A percentile compares a stretch with the other conserved stretches of the same genome.
Evolutionary conservation across 140 eudicot species (phyloP).

Genomic region (Stevia rebaudiana): DNA sequence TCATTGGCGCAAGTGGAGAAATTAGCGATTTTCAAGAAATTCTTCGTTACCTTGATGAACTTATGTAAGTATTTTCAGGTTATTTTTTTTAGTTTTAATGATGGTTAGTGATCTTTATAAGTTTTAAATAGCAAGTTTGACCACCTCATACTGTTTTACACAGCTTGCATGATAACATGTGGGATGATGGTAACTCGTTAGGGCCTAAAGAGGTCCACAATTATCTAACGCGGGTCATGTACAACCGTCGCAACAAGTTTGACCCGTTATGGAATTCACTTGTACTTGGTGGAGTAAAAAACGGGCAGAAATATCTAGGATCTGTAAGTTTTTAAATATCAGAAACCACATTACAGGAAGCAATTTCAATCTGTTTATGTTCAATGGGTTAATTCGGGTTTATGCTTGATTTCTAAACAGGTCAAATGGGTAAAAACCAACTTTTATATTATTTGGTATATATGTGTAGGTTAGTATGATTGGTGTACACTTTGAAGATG

Average conservation of each 20-base stretch:
- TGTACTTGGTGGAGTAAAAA: conserved; percentile 88
- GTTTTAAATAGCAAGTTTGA: neutral
- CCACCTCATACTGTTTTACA: neutral
- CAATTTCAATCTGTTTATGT: too few species aligned
- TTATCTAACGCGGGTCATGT: conserved; percentile 87
- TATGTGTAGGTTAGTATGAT: conserved; percentile 76
- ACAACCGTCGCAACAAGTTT: conserved; percentile 93
- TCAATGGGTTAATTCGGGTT: neutral
- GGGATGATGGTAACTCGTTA: conserved; percentile 95
- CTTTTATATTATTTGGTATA: neutral
- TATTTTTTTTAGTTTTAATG: too few species aligned
- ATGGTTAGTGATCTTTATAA: neutral
- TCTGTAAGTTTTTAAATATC: too few species aligned
- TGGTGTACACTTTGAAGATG: conserved; percentile 78
- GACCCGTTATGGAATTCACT: conserved; percentile 95
- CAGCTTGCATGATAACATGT: conserved; percentile 84
- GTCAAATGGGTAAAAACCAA: neutral
- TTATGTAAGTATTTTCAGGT: conserved; percentile 44
- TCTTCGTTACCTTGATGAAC: conserved; percentile 65
- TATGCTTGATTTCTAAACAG: too few species aligned
- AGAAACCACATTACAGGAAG: too few species aligned
- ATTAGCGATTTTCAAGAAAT: conserved; percentile 95
- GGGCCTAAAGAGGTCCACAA: conserved; percentile 97
- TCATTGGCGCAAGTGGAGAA: conserved; percentile 94
- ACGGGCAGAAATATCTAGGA: conserved; percentile 91